Evolutionary conservation across 805 yeast genomes (phyloP), one percentile per base, ranked within the genome.

Genomic region (Metschnikowia matae): DNA sequence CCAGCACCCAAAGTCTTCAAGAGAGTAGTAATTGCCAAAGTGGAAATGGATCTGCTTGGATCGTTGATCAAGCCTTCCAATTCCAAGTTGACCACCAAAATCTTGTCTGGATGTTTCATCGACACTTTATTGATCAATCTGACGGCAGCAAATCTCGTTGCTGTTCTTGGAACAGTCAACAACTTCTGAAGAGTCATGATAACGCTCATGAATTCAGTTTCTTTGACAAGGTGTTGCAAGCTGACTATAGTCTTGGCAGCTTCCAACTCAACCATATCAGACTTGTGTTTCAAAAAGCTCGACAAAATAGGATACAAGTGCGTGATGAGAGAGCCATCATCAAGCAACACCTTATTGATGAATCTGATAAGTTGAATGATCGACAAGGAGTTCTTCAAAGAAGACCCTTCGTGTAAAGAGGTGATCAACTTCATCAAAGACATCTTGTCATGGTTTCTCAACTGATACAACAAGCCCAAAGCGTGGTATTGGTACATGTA

Each of bases 401-500:
- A 64, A 21, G 81, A 73, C 43, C 80, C 80, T 50, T 81, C 83
- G 43, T 76, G 69, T 61, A 87, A 82, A 53, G 89, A 88, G 61
- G 90, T 89, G 61, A 91, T 85, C 74, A 94, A 76, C 69, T 92
- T 92, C 79, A 89, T 80, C 61, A 94, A 75, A 2, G 97, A 96
- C 92, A 94, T 89, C 60, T 87, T 85, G 66, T 94, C 99, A 67
- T 87, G 96, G 62, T 85, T 85, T 67, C 95, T 83, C 68, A 94
- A 78, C 60, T 87, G 87, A 67, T 90, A 91, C 59, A 95, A 73
- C 60, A 94, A 78, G 21, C 97, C 97, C 58, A 94, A 75, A 2
- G 99, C 97, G 68, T 94, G 98, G 71, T 92, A 94, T 74, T 94
- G 98, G 52, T 96, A 80, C 77, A 89, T 85, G 68, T 79, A 83